Percentiles rank a stretch among this genome's conserved stretches.
phyloP scores from a whole-genome alignment of 2,329 filamentous ascomycete species.

The Xylariaceae sp. region DNA sequence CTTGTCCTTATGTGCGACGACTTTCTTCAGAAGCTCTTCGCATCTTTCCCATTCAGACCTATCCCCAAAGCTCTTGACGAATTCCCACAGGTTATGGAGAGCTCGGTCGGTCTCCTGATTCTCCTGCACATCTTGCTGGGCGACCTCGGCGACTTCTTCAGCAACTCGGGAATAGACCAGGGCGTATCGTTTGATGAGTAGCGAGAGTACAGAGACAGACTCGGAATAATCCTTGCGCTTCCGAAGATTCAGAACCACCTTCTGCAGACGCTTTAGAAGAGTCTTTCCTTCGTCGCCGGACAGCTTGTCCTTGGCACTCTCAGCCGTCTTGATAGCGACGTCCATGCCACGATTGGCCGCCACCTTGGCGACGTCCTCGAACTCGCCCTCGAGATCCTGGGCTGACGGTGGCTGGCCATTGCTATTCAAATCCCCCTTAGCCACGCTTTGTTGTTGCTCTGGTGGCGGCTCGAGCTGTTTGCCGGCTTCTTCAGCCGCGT shows the following conservation, averaged over 20 bases:
- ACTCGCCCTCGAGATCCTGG: constrained; percentile 55
- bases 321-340: constrained; percentile 38
- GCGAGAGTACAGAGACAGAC: constrained; percentile 71
- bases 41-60: constrained; percentile 67
- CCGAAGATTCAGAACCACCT: constrained; percentile 65
- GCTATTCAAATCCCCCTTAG: constrained; percentile 24
- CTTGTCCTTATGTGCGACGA: constrained; percentile 65
- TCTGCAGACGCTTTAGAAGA: constrained; percentile 67
- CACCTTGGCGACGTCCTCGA: constrained; percentile 47
- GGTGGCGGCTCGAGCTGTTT: constrained; percentile 64
- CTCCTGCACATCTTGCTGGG: constrained; percentile 62
- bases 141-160: constrained; percentile 56
- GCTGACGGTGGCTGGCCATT: constrained; percentile 39
- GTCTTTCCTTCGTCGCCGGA: constrained; percentile 65
- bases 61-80: constrained; percentile 75
- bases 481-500: constrained; percentile 66
- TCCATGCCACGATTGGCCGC: constrained; percentile 35
- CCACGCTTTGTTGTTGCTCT: constrained; percentile 48
- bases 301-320: constrained; percentile 68
- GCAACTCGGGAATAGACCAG: constrained; percentile 67
- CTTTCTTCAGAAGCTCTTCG: constrained; percentile 57
- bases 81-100: constrained; percentile 69
- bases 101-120: constrained; percentile 72
- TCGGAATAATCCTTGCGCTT: constrained; percentile 75
- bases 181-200: constrained; percentile 72